Conservation (phyloP, 1,284 basidiomycete species). For the Chondrostereum purpureum region DNA sequence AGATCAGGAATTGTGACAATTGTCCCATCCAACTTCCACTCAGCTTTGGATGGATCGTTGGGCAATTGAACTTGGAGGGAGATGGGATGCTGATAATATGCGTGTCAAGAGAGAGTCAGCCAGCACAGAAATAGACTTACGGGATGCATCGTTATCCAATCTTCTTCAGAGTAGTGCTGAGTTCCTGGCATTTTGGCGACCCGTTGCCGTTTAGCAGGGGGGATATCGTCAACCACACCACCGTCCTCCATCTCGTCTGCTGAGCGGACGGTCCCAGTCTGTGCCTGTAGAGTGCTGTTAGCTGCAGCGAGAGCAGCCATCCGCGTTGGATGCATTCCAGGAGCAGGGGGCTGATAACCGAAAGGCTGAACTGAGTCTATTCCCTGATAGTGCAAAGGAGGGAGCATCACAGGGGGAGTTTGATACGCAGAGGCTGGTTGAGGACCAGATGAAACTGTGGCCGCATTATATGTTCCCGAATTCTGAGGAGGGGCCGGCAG, state of each 20-base stretch:
- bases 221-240: constrained; percentile 48
- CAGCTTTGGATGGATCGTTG: constrained; percentile 71
- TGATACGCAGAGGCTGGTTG: constrained; percentile 70
- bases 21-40: constrained; percentile 86
- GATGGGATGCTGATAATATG: constrained; percentile 64
- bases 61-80: constrained; percentile 80
- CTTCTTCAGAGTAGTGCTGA: constrained; percentile 73
- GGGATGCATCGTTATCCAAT: constrained; percentile 87
- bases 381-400: constrained; percentile 76
- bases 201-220: constrained; percentile 77
- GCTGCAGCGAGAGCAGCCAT: constrained; percentile 47
- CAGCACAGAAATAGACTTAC: constrained; percentile 39
- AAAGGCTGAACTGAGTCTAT: constrained; percentile 70
- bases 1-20: constrained; percentile 73
- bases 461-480: constrained; percentile 48
- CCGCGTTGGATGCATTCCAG: constrained; percentile 43
- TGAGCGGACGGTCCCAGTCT: constrained; percentile 61
- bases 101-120: constrained; percentile 7
- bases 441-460: constrained; percentile 73
- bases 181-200: constrained; percentile 78
- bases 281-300: constrained; percentile 40
- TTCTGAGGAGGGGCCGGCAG: constrained; percentile 52
- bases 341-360: constrained; percentile 61
- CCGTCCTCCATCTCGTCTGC: constrained; percentile 76
- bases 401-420: constrained; percentile 71